These are phyloP conservation scores for Fomitopsis betulina DNA, from an alignment of 1,284 basidiomycete species.

Conservation along the genomic window DNA sequence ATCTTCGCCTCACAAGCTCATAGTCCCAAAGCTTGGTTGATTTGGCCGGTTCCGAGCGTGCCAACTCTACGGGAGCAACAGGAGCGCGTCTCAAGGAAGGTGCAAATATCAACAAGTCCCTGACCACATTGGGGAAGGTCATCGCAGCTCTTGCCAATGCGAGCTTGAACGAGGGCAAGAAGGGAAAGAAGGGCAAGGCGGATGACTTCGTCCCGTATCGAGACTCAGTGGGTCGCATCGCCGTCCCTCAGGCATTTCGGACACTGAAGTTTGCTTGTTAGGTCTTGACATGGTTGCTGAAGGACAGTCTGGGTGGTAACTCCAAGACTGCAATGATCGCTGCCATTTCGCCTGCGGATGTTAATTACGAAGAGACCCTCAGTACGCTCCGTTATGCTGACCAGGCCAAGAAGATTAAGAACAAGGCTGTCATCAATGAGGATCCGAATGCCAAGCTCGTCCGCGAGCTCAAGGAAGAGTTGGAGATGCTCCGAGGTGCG, in stretches of 20 bases:
- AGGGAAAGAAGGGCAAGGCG: slow-evolving; percentile 79
- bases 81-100: slow-evolving; percentile 93
- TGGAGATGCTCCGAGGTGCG: slow-evolving; percentile 80
- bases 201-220: slow-evolving; percentile 94
- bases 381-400: slow-evolving; percentile 96
- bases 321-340: slow-evolving; percentile 98
- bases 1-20: slow-evolving; percentile 15
- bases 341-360: slow-evolving; percentile 93
- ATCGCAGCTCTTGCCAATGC: slow-evolving; percentile 88
- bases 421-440: slow-evolving; percentile 98
- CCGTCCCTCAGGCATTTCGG: neutral
- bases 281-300: slow-evolving; percentile 96
- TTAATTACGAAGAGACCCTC: slow-evolving; percentile 90
- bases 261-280: slow-evolving; percentile 21
- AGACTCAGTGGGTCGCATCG: slow-evolving; percentile 66
- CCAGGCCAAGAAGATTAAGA: slow-evolving; percentile 99
- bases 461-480: slow-evolving; percentile 96
- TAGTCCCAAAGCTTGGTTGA: slow-evolving; percentile 69
- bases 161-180: slow-evolving; percentile 64
- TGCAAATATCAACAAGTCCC: slow-evolving; percentile 96
- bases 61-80: slow-evolving; percentile 96
- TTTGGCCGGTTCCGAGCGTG: slow-evolving; percentile 95
- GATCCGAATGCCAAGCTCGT: slow-evolving; percentile 99
- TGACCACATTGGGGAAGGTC: slow-evolving; percentile 96
- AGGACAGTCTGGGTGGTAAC: slow-evolving; percentile 95